These are phyloP conservation scores for Canariomyces notabilis DNA, from an alignment of 2,329 filamentous ascomycete genomes.

Conservation along the genomic window DNA sequence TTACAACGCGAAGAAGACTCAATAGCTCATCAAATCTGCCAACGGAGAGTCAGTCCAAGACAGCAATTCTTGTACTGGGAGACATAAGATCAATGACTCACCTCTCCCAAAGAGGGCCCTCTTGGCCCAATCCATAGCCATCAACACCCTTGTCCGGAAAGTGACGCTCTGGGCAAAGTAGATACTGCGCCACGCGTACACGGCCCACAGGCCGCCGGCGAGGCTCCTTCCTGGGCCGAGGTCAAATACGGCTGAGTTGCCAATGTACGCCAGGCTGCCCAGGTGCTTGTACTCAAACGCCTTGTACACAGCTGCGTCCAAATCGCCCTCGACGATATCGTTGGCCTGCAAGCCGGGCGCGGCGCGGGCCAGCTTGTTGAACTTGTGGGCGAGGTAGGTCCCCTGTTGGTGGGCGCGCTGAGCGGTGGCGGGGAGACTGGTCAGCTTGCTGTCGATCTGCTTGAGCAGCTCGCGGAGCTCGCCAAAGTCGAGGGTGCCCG, in stretches of 20 bases:
- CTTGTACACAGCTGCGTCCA: constrained; percentile 89
- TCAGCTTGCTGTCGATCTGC: constrained; percentile 93
- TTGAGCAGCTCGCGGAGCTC: constrained; percentile 83
- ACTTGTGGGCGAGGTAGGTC: constrained; percentile 83
- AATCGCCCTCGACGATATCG: constrained; percentile 77
- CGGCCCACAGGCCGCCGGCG: constrained; percentile 80
- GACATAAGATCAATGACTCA: constrained; percentile 42
- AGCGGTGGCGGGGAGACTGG: constrained; percentile 87
- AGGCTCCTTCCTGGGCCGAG: constrained; percentile 71
- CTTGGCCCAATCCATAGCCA: constrained; percentile 99
- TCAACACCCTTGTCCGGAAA: constrained; percentile 75
- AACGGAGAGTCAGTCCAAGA: constrained; percentile 6
- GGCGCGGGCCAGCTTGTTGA: constrained; percentile 82
- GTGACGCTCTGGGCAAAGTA: constrained; percentile 98
- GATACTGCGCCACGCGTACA: constrained; percentile 92
- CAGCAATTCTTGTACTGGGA: not conserved
- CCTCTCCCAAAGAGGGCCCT: constrained; percentile 90
- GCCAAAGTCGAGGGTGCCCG: constrained; percentile 87
- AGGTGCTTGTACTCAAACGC: constrained; percentile 93
- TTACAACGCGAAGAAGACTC: not conserved
- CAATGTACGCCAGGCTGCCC: constrained; percentile 88
- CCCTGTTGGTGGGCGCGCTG: constrained; percentile 97
- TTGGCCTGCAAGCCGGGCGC: constrained; percentile 72
- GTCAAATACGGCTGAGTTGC: constrained; percentile 95
- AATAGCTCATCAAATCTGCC: constrained; percentile 35